Conservation (phyloP, 1,284 basidiomycete species). For the Prillingera fragicola region DNA sequence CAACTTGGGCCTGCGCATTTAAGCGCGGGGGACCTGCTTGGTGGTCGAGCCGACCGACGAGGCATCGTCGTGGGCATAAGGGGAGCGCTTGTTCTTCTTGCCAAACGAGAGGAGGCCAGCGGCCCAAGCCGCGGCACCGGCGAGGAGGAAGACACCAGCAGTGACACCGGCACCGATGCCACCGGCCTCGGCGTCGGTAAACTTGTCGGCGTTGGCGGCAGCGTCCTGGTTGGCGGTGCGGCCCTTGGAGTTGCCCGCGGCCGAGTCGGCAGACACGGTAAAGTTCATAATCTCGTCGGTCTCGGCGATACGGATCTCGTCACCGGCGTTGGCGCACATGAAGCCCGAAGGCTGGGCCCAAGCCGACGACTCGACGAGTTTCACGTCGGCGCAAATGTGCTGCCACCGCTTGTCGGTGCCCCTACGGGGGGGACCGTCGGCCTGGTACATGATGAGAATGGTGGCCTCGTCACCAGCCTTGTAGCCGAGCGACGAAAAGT, state of each 20-base stretch:
- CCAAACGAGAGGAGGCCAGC: slow-evolving; percentile 5
- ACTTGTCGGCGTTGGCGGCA: too few species aligned
- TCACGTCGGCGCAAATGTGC: slow-evolving; percentile 27
- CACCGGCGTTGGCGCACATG: slow-evolving; percentile 9
- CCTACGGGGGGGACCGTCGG: slow-evolving; percentile 14
- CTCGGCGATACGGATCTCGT: background rate
- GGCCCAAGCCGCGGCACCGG: slow-evolving; percentile 6
- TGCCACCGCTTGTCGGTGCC: slow-evolving; percentile 12
- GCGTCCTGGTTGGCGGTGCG: too few species aligned
- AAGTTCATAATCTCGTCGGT: slow-evolving; percentile 5
- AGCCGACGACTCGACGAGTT: slow-evolving; percentile 11
- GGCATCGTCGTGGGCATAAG: too few species aligned
- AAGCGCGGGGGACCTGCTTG: too few species aligned
- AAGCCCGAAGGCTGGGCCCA: background rate
- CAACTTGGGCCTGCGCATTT: too few species aligned
- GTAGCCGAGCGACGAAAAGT: slow-evolving; percentile 20
- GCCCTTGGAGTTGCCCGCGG: too few species aligned
- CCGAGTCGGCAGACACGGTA: background rate
- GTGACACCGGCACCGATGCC: slow-evolving; percentile 16
- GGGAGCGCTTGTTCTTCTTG: too few species aligned
- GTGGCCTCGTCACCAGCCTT: slow-evolving; percentile 22
- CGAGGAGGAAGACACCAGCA: slow-evolving; percentile 4
- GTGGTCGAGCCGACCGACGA: too few species aligned
- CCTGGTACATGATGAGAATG: slow-evolving; percentile 26
- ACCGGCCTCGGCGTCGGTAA: slow-evolving; percentile 9